Percentiles rank a stretch among this genome's conserved stretches.
phyloP scores from a whole-genome alignment of 164 flowering plant genomes.

The Brasenia schreberi region DNA sequence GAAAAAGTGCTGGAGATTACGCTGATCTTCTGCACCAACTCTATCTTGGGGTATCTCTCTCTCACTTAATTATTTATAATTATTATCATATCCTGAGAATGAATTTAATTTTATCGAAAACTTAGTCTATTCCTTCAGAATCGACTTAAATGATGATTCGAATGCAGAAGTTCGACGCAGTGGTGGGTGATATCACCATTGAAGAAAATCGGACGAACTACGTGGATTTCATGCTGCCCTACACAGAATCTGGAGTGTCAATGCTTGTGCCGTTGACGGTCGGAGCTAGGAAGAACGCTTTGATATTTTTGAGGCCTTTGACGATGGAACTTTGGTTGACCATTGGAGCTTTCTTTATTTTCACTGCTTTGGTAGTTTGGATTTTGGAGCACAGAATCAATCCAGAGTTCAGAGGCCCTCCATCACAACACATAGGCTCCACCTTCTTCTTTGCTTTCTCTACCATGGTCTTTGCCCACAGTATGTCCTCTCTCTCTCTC shows the following conservation, averaged over 20 bases:
- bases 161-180: constrained; percentile 5
- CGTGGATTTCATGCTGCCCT: constrained; percentile 35
- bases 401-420: constrained; percentile 11
- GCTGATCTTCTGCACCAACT: constrained; percentile 18
- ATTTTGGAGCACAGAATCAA: constrained; percentile 16
- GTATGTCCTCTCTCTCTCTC: constrained; percentile 2
- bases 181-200: constrained; percentile 9
- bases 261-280: constrained; percentile 28
- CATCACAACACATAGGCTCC: constrained; percentile 8
- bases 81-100: too few species aligned
- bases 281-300: constrained; percentile 12
- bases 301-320: constrained; percentile 33
- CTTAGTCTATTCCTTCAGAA: too few species aligned
- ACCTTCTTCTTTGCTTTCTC: constrained; percentile 8
- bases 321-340: constrained; percentile 26
- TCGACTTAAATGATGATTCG: too few species aligned
- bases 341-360: constrained; percentile 16
- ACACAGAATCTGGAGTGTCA: constrained; percentile 22
- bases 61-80: neutral
- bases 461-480: constrained; percentile 8
- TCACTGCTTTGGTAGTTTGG: constrained; percentile 13
- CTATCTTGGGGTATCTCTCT: constrained; percentile 15
- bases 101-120: too few species aligned
- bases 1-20: constrained; percentile 12
- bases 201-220: constrained; percentile 19